Conservation (phyloP, 2,329 filamentous ascomycete species). For the Thielaviopsis populi region DNA sequence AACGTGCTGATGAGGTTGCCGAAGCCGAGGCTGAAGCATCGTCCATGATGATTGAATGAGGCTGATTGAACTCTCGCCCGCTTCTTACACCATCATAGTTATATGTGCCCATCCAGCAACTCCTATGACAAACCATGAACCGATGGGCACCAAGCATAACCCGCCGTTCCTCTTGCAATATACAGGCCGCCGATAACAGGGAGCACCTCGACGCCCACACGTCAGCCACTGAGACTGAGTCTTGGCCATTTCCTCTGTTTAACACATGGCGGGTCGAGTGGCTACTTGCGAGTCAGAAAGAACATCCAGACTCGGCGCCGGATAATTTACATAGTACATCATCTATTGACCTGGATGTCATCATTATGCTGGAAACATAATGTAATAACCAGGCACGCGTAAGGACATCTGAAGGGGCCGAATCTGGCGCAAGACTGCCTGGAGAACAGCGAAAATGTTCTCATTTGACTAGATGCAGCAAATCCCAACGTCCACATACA, state of each 20-base stretch:
- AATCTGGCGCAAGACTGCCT: not conserved
- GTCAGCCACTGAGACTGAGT: not conserved
- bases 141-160: not conserved
- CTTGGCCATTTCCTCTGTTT: not conserved
- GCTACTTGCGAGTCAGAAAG: not conserved
- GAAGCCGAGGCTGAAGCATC: slow-evolving; percentile 30
- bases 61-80: no score
- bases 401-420: no score
- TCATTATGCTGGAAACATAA: not conserved
- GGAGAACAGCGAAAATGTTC: not conserved
- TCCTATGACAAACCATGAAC: no score
- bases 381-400: no score
- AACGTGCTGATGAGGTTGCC: slow-evolving; percentile 37
- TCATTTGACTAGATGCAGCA: not conserved
- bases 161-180: not conserved
- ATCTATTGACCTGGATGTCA: not conserved
- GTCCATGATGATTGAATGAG: slow-evolving; percentile 14
- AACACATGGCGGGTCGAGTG: not conserved
- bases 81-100: not conserved
- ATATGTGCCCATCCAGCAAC: no score
- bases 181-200: not conserved
- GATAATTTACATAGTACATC: not conserved
- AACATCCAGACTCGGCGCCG: not conserved
- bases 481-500: not conserved
- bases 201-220: not conserved